Conservation (phyloP, 352 stramenopile species). For the Stramenopiles sp. region DNA sequence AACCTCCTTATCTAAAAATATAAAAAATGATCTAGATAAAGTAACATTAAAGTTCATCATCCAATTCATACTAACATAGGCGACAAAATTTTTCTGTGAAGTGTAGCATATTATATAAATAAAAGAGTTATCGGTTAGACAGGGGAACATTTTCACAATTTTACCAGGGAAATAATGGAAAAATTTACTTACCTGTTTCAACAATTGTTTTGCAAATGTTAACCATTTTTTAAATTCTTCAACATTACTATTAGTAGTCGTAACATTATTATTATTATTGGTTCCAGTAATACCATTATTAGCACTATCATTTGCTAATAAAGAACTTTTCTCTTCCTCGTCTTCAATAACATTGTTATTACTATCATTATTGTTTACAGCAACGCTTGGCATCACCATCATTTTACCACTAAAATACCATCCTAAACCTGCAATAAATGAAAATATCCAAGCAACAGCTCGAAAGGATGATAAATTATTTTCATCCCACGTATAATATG, state of each 20-base stretch:
- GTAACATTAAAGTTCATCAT: slow-evolving; percentile 1
- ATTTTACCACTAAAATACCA: background rate
- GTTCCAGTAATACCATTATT: background rate
- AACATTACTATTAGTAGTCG: background rate
- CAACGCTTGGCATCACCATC: background rate
- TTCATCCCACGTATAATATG: background rate
- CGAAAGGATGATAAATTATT: background rate
- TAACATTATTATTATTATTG: background rate
- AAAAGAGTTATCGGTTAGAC: too few species aligned
- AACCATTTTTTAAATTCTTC: background rate
- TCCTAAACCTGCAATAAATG: background rate
- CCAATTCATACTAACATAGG: background rate
- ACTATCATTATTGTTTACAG: too few species aligned
- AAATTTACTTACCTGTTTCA: too few species aligned
- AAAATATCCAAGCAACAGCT: background rate
- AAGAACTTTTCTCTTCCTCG: background rate
- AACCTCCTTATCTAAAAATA: background rate
- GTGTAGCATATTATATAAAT: too few species aligned
- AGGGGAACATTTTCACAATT: too few species aligned
- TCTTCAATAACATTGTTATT: background rate
- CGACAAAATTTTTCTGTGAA: background rate
- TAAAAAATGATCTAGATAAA: background rate
- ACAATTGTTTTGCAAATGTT: background rate
- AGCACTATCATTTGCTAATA: background rate
- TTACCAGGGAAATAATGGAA: too few species aligned